Conservation (phyloP, 2,329 filamentous ascomycete species). For the Claviceps monticola region DNA sequence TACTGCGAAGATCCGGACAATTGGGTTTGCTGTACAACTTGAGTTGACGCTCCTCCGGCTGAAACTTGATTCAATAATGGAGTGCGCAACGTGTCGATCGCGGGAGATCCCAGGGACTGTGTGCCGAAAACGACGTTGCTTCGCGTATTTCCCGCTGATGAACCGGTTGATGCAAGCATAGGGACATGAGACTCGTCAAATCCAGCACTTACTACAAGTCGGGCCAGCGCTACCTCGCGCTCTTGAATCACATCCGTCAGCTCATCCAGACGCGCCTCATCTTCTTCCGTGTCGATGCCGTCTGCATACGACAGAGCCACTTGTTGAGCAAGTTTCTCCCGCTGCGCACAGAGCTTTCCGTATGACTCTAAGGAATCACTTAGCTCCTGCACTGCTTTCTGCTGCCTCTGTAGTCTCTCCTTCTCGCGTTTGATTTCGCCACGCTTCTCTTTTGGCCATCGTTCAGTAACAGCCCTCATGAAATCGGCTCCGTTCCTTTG, state of each 20-base stretch:
- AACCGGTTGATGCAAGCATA: slow-evolving; percentile 11
- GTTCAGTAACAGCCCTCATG: slow-evolving; percentile 30
- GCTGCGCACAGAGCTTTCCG: slow-evolving; percentile 26
- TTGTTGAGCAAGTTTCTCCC: slow-evolving; percentile 30
- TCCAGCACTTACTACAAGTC: slow-evolving; percentile 28
- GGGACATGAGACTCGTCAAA: slow-evolving; percentile 29
- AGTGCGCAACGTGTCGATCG: slow-evolving; percentile 19
- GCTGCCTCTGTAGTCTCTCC: slow-evolving; percentile 31
- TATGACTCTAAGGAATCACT: slow-evolving; percentile 28
- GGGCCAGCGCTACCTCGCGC: slow-evolving; percentile 28
- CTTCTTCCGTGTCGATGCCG: slow-evolving; percentile 35
- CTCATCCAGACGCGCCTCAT: slow-evolving; percentile 35
- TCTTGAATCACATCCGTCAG: slow-evolving; percentile 30
- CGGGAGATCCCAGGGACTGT: slow-evolving; percentile 21
- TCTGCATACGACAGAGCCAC: slow-evolving; percentile 37
- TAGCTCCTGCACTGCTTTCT: slow-evolving; percentile 29
- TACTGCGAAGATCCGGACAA: slow-evolving; percentile 17
- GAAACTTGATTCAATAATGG: slow-evolving; percentile 20
- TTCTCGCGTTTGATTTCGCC: slow-evolving; percentile 35
- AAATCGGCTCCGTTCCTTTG: slow-evolving; percentile 35
- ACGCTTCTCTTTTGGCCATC: slow-evolving; percentile 30
- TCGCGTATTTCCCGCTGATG: slow-evolving; percentile 6
- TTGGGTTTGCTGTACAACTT: slow-evolving; percentile 41
- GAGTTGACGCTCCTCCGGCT: slow-evolving; percentile 22
- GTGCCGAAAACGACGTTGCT: slow-evolving; percentile 29